These are phyloP conservation scores for Plantago rigida DNA, from an alignment of 305 asterid genomes.

Conservation along the genomic window DNA sequence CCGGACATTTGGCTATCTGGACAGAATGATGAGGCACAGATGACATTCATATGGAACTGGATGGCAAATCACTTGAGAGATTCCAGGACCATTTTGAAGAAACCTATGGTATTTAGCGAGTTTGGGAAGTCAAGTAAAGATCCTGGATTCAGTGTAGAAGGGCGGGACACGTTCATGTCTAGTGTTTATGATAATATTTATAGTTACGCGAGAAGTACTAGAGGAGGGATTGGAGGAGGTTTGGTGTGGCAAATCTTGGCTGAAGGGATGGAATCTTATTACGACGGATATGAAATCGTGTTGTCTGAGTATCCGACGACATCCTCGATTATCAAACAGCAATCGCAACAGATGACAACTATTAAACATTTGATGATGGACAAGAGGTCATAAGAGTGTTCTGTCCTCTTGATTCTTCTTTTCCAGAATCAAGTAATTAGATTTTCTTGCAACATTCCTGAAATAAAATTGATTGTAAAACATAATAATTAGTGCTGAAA, in stretches of 20 bases:
- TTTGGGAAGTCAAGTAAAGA: conserved; percentile 46
- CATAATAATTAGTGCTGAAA: background rate
- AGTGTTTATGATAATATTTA: conserved; percentile 29
- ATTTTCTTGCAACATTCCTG: conserved; percentile 1
- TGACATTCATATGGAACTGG: conserved; percentile 42
- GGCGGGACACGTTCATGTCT: conserved; percentile 34
- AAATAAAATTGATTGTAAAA: background rate
- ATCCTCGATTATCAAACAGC: conserved; percentile 30
- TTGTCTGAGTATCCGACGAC: conserved; percentile 34
- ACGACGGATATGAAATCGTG: conserved; percentile 38
- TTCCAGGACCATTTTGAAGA: conserved; percentile 34
- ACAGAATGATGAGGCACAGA: conserved; percentile 34
- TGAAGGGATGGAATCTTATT: conserved; percentile 32
- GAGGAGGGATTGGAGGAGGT: conserved; percentile 41
- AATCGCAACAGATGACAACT: conserved; percentile 35
- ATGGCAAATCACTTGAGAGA: conserved; percentile 40
- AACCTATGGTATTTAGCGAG: conserved; percentile 43
- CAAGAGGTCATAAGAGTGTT: background rate
- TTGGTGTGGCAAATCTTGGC: conserved; percentile 48
- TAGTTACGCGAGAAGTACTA: conserved; percentile 26
- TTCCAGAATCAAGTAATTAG: too few species aligned
- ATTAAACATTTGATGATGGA: conserved; percentile 17
- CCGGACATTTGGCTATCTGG: conserved; percentile 41
- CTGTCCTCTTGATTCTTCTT: background rate
- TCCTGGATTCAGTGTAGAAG: conserved; percentile 31